phyloP scores from a whole-genome alignment of 768 basidiomycete species.

The Tricholoma furcatifolium region DNA sequence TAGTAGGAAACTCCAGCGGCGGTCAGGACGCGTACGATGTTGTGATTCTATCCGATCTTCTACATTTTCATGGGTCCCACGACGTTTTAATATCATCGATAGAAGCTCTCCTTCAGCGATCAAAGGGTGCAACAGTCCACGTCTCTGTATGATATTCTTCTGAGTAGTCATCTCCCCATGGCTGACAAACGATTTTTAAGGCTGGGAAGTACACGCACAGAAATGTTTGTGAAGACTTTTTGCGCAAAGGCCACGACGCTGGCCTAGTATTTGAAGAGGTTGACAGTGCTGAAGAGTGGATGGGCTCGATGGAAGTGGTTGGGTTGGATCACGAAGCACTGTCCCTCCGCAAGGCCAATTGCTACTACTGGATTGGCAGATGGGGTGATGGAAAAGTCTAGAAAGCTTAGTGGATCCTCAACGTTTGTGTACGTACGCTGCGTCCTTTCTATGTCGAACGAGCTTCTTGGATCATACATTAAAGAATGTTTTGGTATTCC shows the following conservation, averaged over 20 bases:
- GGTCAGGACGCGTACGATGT: slow-evolving; percentile 44
- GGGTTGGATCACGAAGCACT: slow-evolving; percentile 48
- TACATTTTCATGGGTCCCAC: slow-evolving; percentile 68
- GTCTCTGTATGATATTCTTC: slow-evolving; percentile 42
- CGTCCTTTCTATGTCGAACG: neutral
- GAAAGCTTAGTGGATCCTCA: neutral
- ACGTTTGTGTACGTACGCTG: neutral
- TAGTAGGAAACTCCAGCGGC: slow-evolving; percentile 7
- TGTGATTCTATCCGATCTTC: slow-evolving; percentile 68
- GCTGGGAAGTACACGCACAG: slow-evolving; percentile 61
- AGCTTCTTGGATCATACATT: neutral
- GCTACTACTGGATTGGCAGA: slow-evolving; percentile 62
- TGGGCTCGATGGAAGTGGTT: slow-evolving; percentile 43
- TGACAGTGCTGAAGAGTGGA: slow-evolving; percentile 39
- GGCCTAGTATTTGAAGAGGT: slow-evolving; percentile 53
- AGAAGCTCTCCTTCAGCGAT: slow-evolving; percentile 42
- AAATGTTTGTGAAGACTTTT: slow-evolving; percentile 52
- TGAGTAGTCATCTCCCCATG: neutral
- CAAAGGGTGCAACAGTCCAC: slow-evolving; percentile 43
- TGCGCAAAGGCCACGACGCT: slow-evolving; percentile 33
- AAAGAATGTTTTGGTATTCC: too few species aligned
- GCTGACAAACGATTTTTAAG: slow-evolving; percentile 10
- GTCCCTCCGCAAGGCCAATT: slow-evolving; percentile 52
- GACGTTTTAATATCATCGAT: slow-evolving; percentile 52
- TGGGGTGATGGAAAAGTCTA: slow-evolving; percentile 29